Evolutionary conservation across 768 basidiomycete species (phyloP).

Genomic region (Suillus subaureus): DNA sequence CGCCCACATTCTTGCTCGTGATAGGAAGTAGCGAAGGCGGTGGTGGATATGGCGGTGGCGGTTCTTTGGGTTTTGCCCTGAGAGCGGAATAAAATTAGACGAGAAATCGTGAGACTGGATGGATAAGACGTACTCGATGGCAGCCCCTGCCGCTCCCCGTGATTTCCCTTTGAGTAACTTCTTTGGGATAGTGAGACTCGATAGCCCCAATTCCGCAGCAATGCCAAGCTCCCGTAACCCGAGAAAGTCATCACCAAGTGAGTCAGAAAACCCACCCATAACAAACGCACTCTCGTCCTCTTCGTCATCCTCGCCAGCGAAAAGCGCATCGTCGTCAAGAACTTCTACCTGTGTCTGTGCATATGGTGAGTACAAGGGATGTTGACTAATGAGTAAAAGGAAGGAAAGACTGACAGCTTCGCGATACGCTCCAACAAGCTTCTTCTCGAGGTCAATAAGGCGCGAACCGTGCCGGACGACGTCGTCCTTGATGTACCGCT

Average conservation of each 20-base stretch:
- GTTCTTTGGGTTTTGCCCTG: constrained; percentile 69
- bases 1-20: constrained; percentile 60
- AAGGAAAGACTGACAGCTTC: constrained; percentile 62
- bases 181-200: constrained; percentile 78
- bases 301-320: constrained; percentile 58
- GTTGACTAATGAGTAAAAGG: not conserved
- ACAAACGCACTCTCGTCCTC: constrained; percentile 68
- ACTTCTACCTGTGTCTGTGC: constrained; percentile 42
- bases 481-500: constrained; percentile 88
- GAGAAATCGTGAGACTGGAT: constrained; percentile 1
- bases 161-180: constrained; percentile 70
- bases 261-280: constrained; percentile 86
- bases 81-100: not conserved
- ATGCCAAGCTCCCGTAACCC: constrained; percentile 88
- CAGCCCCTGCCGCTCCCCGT: constrained; percentile 38
- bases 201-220: constrained; percentile 80
- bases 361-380: constrained; percentile 1
- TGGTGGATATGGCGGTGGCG: constrained; percentile 81
- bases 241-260: constrained; percentile 90
- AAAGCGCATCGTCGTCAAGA: constrained; percentile 54
- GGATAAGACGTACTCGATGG: constrained; percentile 50
- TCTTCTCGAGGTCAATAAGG: constrained; percentile 81
- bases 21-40: constrained; percentile 82
- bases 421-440: constrained; percentile 79
- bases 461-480: constrained; percentile 80